These are phyloP conservation scores for Phaffomyces thermotolerans DNA, from an alignment of 805 yeast genomes.

Conservation along the genomic window DNA sequence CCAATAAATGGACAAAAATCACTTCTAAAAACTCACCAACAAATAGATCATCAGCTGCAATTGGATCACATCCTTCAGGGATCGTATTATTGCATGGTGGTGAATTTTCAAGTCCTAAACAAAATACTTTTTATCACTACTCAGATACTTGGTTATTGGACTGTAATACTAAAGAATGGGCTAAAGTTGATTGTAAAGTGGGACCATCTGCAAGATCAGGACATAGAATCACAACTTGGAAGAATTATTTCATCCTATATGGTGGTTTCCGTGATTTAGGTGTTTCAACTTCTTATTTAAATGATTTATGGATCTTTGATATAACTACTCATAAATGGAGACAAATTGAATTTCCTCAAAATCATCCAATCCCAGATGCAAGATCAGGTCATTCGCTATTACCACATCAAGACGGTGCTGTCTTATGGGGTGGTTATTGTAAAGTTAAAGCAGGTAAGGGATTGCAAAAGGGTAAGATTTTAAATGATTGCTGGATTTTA, in stretches of 20 bases:
- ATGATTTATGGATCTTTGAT: conserved; percentile 91
- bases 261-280: conserved; percentile 96
- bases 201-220: conserved; percentile 89
- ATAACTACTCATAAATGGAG: conserved; percentile 85
- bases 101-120: conserved; percentile 94
- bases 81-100: conserved; percentile 87
- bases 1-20: conserved; percentile 72
- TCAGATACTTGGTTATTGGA: conserved; percentile 96
- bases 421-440: conserved; percentile 89
- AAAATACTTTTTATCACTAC: conserved; percentile 89
- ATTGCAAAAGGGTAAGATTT: conserved; percentile 82
- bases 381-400: conserved; percentile 89
- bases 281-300: conserved; percentile 69
- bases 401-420: conserved; percentile 74
- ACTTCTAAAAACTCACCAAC: conserved; percentile 83
- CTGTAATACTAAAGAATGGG: conserved; percentile 80
- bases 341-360: conserved; percentile 79
- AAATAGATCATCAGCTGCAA: conserved; percentile 89
- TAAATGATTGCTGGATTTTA: conserved; percentile 78
- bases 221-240: conserved; percentile 86
- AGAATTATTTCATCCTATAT: conserved; percentile 73
- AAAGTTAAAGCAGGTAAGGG: conserved; percentile 88
- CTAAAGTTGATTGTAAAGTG: conserved; percentile 67
- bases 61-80: conserved; percentile 91
- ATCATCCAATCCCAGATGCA: conserved; percentile 78